phyloP scores from a whole-genome alignment of 768 basidiomycete genomes.

The Boletus fagicola region DNA sequence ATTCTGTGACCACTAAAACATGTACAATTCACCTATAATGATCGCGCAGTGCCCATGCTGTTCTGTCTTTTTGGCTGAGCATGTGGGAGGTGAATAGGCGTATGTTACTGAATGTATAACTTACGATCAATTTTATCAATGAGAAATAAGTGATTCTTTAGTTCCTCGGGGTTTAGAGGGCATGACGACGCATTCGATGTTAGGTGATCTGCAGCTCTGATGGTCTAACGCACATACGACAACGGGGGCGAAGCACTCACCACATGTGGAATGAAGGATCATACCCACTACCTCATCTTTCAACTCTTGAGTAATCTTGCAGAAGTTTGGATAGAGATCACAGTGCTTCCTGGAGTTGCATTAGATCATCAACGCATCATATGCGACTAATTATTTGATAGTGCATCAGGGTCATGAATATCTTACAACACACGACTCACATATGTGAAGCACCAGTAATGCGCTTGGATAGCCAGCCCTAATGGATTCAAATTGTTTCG shows the following conservation, averaged over 20 bases:
- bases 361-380: not conserved
- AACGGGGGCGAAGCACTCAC: conserved; percentile 7
- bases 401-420: conserved; percentile 5
- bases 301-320: conserved; percentile 25
- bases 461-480: conserved; percentile 37
- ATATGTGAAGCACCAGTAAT: conserved; percentile 35
- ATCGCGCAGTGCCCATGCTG: conserved; percentile 17
- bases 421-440: conserved; percentile 2
- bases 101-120: not conserved
- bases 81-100: not conserved
- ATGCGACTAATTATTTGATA: not conserved
- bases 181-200: conserved; percentile 29
- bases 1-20: not conserved
- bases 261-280: conserved; percentile 28
- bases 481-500: not conserved
- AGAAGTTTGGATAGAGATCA: conserved; percentile 31
- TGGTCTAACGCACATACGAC: not conserved
- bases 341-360: conserved; percentile 34
- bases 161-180: conserved; percentile 16
- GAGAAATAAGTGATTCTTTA: conserved; percentile 27
- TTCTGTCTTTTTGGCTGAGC: conserved; percentile 12
- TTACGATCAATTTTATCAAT: conserved; percentile 27
- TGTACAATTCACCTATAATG: conserved; percentile 19
- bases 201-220: conserved; percentile 19
- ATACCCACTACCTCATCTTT: conserved; percentile 27